Base-by-base conservation (phyloP, 345 rosid species). In the Gossypioides kirkii region DNA sequence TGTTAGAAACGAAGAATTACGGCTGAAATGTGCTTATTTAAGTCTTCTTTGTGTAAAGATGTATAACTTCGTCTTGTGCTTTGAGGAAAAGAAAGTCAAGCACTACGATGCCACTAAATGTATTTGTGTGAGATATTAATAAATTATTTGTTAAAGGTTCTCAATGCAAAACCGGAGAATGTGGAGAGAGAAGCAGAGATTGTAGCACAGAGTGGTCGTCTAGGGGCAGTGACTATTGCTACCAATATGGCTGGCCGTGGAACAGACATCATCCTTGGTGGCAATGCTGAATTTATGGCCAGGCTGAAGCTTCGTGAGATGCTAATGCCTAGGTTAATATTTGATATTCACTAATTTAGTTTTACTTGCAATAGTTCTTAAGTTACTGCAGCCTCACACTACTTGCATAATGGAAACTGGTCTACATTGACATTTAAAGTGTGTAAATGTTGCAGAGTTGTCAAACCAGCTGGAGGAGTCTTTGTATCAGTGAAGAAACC, bases 121-220 rank as follows among this genome's bases (percentile, higher is more conserved):
- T 68, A 59, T 25, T 71, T 52, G 47, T 9, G 22, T 68, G 53
- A 56, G 74, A 50, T 45, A 79, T 42, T 76, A 67, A 77, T 74
- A 62, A 56, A 63, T 74, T 77, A 70, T 77, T 68, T 74, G 71
- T 59, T 54, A 49, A 82, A 94, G 98, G 97, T 94, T 71, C 97
- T 94, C 75, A 94, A 94, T 84, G 98, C 98, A 60, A 94, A 94
- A 82, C 98, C 98, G 47, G 97, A 94, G 85, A 94, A 94, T 86
- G 98, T 94, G 78, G 98, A 94, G 85, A 89, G 98, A 83, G 98
- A 94, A 88, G 98, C 98, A 47, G 98, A 94, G 85, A 94, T 94
- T 77, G 98, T 94, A 73, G 97, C 97, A 61, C 98, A 94, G 81
- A 94, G 98, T 74, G 98, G 98, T 70, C 98, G 98, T 81, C 85